Evolutionary conservation across 1,284 basidiomycete genomes (phyloP).

Genomic region (Irpex sp.): DNA sequence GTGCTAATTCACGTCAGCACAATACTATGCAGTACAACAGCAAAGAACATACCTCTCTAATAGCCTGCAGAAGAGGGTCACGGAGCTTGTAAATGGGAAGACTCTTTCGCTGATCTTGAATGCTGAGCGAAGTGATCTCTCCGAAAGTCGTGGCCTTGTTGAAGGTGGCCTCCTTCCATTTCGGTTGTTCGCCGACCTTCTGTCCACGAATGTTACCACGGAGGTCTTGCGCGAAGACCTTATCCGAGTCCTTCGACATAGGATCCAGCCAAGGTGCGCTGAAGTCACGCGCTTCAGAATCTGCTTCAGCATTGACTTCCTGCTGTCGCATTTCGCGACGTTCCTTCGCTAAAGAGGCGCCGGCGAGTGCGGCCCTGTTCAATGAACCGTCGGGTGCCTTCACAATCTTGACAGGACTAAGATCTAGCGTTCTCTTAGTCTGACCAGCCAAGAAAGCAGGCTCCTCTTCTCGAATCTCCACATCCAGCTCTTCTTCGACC

Average conservation of each 20-base stretch:
- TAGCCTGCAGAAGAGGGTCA: constrained; percentile 88
- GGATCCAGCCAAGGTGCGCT: constrained; percentile 97
- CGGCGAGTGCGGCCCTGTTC: constrained; percentile 92
- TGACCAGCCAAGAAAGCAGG: constrained; percentile 96
- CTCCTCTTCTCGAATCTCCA: constrained; percentile 96
- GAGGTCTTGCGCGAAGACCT: constrained; percentile 91
- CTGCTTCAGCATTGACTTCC: constrained; percentile 91
- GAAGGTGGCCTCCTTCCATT: constrained; percentile 91
- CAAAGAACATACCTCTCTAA: constrained; percentile 60
- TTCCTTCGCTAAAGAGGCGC: constrained; percentile 92
- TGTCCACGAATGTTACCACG: constrained; percentile 80
- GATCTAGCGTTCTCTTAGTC: constrained; percentile 89
- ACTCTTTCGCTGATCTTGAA: constrained; percentile 89
- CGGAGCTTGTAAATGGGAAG: constrained; percentile 95
- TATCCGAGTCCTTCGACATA: constrained; percentile 87
- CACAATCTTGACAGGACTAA: constrained; percentile 96
- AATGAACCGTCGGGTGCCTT: constrained; percentile 93
- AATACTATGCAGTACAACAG: constrained; percentile 17
- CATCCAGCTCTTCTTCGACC: constrained; percentile 93
- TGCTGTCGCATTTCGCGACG: constrained; percentile 91
- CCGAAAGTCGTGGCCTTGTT: constrained; percentile 98
- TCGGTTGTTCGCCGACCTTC: constrained; percentile 76
- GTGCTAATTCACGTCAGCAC: constrained; percentile 51
- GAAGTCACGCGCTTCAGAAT: constrained; percentile 91
- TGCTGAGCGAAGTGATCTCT: constrained; percentile 85